These are phyloP conservation scores for Nakaseomyces sp. DNA, from an alignment of 1,139 yeast genomes.

Conservation along the genomic window DNA sequence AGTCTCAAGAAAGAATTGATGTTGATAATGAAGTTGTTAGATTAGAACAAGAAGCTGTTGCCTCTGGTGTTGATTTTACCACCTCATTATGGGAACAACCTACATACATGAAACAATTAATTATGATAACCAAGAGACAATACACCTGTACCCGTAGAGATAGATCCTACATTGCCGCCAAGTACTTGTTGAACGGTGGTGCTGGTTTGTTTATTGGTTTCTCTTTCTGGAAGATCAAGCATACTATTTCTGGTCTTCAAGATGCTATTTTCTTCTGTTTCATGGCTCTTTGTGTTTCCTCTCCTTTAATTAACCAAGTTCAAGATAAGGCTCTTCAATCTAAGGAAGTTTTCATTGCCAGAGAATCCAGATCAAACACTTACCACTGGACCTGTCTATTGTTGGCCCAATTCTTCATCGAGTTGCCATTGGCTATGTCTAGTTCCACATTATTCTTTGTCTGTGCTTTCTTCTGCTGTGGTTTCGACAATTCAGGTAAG, in stretches of 20 bases:
- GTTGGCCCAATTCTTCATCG: slow-evolving; percentile 42
- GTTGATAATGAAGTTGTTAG: slow-evolving; percentile 23
- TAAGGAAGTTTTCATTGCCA: slow-evolving; percentile 47
- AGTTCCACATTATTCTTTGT: slow-evolving; percentile 43
- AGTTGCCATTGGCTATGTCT: slow-evolving; percentile 42
- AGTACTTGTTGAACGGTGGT: slow-evolving; percentile 33
- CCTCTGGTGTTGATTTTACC: slow-evolving; percentile 26
- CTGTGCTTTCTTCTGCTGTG: slow-evolving; percentile 48
- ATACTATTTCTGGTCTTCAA: slow-evolving; percentile 43
- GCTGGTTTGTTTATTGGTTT: slow-evolving; percentile 50
- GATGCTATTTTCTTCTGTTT: slow-evolving; percentile 45
- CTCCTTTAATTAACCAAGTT: slow-evolving; percentile 50
- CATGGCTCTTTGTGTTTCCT: slow-evolving; percentile 41
- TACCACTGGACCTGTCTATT: slow-evolving; percentile 54
- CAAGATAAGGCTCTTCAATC: slow-evolving; percentile 47
- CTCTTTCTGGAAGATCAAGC: slow-evolving; percentile 46
- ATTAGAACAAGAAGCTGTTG: slow-evolving; percentile 19
- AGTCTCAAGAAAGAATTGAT: slow-evolving; percentile 32
- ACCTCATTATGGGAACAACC: slow-evolving; percentile 31
- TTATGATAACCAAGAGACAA: slow-evolving; percentile 32
- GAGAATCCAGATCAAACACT: slow-evolving; percentile 54
- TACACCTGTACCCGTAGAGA: slow-evolving; percentile 36
- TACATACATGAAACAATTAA: slow-evolving; percentile 23
- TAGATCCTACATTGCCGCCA: slow-evolving; percentile 37
- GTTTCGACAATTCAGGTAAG: slow-evolving; percentile 38